Evolutionary conservation across 768 basidiomycete genomes (phyloP).

Genomic region (Suillus luteus): DNA sequence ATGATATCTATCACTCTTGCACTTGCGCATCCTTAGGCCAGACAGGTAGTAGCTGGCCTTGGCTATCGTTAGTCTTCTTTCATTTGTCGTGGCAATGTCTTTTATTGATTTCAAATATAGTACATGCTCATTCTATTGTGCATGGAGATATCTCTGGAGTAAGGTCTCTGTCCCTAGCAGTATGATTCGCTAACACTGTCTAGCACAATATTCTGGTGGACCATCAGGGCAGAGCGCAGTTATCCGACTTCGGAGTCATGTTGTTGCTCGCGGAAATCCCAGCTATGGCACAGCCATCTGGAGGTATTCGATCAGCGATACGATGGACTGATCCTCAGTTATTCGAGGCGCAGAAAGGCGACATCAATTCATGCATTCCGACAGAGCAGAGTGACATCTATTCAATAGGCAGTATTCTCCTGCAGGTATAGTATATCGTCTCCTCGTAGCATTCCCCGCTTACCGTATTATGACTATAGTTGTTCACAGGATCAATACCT

Average conservation of each 20-base stretch:
- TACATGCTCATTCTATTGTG: constrained; percentile 9
- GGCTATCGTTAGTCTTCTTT: constrained; percentile 8
- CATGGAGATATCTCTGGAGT: constrained; percentile 15
- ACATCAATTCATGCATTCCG: background rate
- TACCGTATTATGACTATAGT: background rate
- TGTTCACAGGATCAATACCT: constrained; percentile 13
- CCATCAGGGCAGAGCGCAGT: background rate
- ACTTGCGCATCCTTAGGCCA: background rate
- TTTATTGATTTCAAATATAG: background rate
- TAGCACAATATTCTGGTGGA: constrained; percentile 14
- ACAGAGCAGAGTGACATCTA: constrained; percentile 10
- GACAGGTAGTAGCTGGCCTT: constrained; percentile 6
- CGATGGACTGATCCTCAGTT: constrained; percentile 14
- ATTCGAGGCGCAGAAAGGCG: background rate
- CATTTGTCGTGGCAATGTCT: background rate
- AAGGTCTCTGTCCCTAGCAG: background rate
- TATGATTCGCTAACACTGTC: background rate
- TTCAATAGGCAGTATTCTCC: constrained; percentile 10
- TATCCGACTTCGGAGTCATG: constrained; percentile 10
- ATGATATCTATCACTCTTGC: background rate
- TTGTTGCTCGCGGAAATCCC: constrained; percentile 6
- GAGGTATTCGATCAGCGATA: constrained; percentile 1
- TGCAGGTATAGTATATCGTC: constrained; percentile 11
- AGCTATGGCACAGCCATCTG: background rate
- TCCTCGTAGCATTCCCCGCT: background rate